Evolutionary conservation across 192 early-diverging fungal genomes (phyloP), one percentile per base, ranked within the genome.

Genomic region (Podila minutissima): DNA sequence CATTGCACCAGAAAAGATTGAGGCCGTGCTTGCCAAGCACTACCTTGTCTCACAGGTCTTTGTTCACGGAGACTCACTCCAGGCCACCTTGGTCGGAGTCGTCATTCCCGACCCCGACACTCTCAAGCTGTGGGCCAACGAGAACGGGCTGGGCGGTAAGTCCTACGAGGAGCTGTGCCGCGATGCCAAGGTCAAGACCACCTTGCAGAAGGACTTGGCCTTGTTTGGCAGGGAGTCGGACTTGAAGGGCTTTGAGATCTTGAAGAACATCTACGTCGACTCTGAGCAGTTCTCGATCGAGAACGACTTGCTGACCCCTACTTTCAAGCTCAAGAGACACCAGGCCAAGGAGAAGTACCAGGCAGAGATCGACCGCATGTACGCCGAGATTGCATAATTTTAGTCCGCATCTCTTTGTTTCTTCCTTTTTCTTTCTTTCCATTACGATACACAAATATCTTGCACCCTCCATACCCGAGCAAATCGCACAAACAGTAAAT

Each of bases 1-100:
- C 75, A 89, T 98, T 72, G 95, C 97, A 7, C 95, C 95, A 28
- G 97, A 98, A 78, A 96, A 96, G 82, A 88, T 97, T 51, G 97
- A 98, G 82, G 88, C 87, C 55, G 85, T 93, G 12, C 94, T 93
- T 78, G 83, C 83, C 62, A 93, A 94, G 79, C 86, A 92, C 84
- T 83, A 83, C 64, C 83, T 94, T 32, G 84, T 97, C 10, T 88
- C 93, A 33, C 96, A 98, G 86, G 86, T 93, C 50, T 98, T 92
- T 84, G 94, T 99, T 19, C 92, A 98, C 84, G 97, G 97, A 65
- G 94, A 99, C 75, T 94, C 93, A 38, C 85, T 98, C 60, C 91
- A 95, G 87, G 87, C 89, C 50, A 87, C 89, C 67, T 83, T 98
- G 28, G 95, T 99, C 4, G 94, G 87, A 64, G 84, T 99, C 22